Evolutionary conservation across 2,329 filamentous ascomycete genomes (phyloP), one percentile per base, ranked within the genome.

Genomic region (Aspergillus piperis): DNA sequence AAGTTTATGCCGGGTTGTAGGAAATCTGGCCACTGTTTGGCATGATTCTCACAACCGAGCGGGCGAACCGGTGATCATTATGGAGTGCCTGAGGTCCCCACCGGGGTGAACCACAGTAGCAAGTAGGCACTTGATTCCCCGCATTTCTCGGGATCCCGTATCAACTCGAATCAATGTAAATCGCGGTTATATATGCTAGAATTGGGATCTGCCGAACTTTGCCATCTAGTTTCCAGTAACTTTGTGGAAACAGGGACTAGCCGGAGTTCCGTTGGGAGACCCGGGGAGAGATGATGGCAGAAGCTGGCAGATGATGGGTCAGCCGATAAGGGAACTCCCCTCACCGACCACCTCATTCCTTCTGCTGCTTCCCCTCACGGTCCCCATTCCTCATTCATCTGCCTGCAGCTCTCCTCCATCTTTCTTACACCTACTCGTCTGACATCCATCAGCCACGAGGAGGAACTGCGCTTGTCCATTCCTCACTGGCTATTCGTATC

Each of bases 311-410:
- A 27, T 27, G 25, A 8, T 42, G 21, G 41, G 17, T 23, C 44
- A 25, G 23, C 47, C 47, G 47, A 50, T 32, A 32, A 32, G 23
- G 21, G 8, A 27, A 30, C 15, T 49, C 17, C 21, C 13, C n/a
- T 27, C 49, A 19, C 55, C 32, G 32, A 25, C 27, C 30, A 47
- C 57, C 48, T 57, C 60, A 57, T 48, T 53, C 27, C 57, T 11
- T 48, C 57, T 57, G 48, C 30, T 30, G 39, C 57, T 55, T 61
- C 67, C 63, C 62, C 63, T 62, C 64, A 65, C 61, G 49, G 62
- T 62, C 66, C 63, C 57, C 63, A 62, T 54, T 41, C 48, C 47
- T 32, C 47, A 39, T 50, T 58, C 13, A 30, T 32, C 42, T 47
- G 15, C 32, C 44, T 36, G 27, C 25, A 51, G 50, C 49, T 54